phyloP scores from a whole-genome alignment of 352 stramenopile species.

The Phytophthora citrophthora region DNA sequence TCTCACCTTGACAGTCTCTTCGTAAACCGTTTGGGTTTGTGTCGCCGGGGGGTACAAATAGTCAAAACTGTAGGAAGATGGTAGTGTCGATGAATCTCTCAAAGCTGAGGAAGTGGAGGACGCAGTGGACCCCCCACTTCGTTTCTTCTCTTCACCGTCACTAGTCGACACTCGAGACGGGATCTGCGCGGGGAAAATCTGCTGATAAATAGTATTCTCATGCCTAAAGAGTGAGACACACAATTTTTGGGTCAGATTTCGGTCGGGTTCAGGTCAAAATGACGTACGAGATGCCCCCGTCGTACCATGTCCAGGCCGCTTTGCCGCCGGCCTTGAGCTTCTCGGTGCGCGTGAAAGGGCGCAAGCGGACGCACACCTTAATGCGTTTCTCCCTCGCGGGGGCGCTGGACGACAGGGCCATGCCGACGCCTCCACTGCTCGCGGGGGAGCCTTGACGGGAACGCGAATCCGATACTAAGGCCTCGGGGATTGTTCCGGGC shows the following conservation, averaged over 20 bases:
- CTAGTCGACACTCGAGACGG: constrained; percentile 33
- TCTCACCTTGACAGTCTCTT: constrained; percentile 75
- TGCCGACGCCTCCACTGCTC: constrained; percentile 13
- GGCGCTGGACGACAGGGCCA: constrained; percentile 30
- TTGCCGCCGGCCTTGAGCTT: constrained; percentile 72
- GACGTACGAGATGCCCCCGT: not conserved
- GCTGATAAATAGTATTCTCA: constrained; percentile 89
- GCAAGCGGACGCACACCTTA: constrained; percentile 79
- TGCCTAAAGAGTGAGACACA: constrained; percentile 61
- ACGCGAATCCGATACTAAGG: constrained; percentile 38
- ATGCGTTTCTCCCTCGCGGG: constrained; percentile 67
- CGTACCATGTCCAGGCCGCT: constrained; percentile 82
- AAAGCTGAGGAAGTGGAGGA: constrained; percentile 44
- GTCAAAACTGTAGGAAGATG: constrained; percentile 88
- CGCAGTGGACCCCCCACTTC: constrained; percentile 37
- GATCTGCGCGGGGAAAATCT: constrained; percentile 80
- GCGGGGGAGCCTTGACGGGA: constrained; percentile 7
- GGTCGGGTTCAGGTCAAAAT: not conserved
- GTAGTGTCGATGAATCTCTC: constrained; percentile 45
- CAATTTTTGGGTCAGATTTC: constrained; percentile 5
- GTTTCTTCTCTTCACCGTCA: constrained; percentile 37
- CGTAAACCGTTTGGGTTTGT: constrained; percentile 82
- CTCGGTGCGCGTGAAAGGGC: constrained; percentile 80
- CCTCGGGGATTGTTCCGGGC: constrained; percentile 27
- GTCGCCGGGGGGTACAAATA: constrained; percentile 80